Percentiles rank a stretch among this genome's conserved stretches.
Conservation (phyloP, 1,139 yeast species). For the Candida gigantensis region DNA sequence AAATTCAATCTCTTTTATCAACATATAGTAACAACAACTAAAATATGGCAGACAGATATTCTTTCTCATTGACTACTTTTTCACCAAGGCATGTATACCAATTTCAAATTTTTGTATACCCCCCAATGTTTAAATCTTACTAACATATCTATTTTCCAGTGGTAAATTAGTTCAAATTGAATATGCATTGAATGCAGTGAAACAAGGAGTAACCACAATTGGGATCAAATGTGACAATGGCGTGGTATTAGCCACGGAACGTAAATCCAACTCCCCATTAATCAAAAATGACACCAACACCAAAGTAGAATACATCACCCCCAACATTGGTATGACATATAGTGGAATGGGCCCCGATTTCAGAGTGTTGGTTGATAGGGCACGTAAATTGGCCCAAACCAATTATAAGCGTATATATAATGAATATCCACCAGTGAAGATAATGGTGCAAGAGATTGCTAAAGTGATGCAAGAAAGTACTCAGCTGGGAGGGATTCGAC, state of each 20-base stretch:
- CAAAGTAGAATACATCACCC: conserved; percentile 84
- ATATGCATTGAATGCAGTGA: conserved; percentile 95
- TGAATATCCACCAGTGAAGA: conserved; percentile 95
- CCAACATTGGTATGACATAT: conserved; percentile 95
- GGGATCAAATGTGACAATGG: conserved; percentile 98
- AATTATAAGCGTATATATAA: conserved; percentile 90
- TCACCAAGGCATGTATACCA: conserved; percentile 77
- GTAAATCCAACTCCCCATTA: conserved; percentile 80
- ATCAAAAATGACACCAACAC: conserved; percentile 73
- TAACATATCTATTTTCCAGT: conserved; percentile 33
- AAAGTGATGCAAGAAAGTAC: conserved; percentile 98
- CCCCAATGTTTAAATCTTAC: not conserved
- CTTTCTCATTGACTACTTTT: conserved; percentile 93
- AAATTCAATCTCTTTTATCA: too few species aligned
- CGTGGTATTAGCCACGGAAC: conserved; percentile 94
- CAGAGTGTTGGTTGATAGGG: conserved; percentile 89
- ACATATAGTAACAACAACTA: conserved; percentile 1
- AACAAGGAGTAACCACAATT: conserved; percentile 95
- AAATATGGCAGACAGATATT: conserved; percentile 93
- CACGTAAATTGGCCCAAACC: conserved; percentile 91
- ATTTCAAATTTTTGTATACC: not conserved
- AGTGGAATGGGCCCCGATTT: conserved; percentile 99
- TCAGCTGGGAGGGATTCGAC: conserved; percentile 97
- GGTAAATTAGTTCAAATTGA: conserved; percentile 98
- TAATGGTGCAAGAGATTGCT: conserved; percentile 92